Conservation (phyloP, 768 basidiomycete genomes). For the Tulasnella sp. region DNA sequence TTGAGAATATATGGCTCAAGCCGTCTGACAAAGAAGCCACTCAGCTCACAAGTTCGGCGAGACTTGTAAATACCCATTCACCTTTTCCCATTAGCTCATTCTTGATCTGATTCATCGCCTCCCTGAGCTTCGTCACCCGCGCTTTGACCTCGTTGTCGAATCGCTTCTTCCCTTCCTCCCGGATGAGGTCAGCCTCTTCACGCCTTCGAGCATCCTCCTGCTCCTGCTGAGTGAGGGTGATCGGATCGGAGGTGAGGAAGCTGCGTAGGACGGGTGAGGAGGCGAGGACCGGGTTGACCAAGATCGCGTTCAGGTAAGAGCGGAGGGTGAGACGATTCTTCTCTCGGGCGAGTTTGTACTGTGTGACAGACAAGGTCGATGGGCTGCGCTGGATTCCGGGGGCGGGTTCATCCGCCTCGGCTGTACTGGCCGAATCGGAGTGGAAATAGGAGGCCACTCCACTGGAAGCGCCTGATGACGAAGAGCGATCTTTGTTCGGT, state of each 20-base stretch:
- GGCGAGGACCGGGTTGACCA: constrained; percentile 60
- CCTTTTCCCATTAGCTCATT: constrained; percentile 88
- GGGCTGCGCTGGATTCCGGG: constrained; percentile 10
- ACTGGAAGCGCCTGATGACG: constrained; percentile 22
- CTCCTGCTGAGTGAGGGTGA: constrained; percentile 57
- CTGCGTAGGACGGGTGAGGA: constrained; percentile 78
- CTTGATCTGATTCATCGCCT: constrained; percentile 77
- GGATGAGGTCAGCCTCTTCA: constrained; percentile 77
- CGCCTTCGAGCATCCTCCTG: constrained; percentile 63
- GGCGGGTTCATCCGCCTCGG: constrained; percentile 25
- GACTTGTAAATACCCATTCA: constrained; percentile 23
- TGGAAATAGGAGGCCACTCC: not conserved
- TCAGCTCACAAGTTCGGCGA: not conserved
- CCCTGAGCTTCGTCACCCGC: constrained; percentile 76
- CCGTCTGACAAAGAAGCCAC: constrained; percentile 50
- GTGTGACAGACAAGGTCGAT: constrained; percentile 12
- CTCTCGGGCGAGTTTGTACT: constrained; percentile 62
- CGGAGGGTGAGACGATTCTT: constrained; percentile 92
- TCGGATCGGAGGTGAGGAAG: constrained; percentile 74
- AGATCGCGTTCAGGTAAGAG: constrained; percentile 76
- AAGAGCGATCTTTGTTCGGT: constrained; percentile 75
- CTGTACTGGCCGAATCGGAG: constrained; percentile 22
- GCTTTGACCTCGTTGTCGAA: constrained; percentile 82
- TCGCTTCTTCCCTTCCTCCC: constrained; percentile 77
- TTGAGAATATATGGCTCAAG: constrained; percentile 75